Percentiles rank a stretch among this genome's conserved stretches.
These are phyloP conservation scores for Diatrype stigma DNA, from an alignment of 2,329 filamentous ascomycete species.

Conservation along the genomic window DNA sequence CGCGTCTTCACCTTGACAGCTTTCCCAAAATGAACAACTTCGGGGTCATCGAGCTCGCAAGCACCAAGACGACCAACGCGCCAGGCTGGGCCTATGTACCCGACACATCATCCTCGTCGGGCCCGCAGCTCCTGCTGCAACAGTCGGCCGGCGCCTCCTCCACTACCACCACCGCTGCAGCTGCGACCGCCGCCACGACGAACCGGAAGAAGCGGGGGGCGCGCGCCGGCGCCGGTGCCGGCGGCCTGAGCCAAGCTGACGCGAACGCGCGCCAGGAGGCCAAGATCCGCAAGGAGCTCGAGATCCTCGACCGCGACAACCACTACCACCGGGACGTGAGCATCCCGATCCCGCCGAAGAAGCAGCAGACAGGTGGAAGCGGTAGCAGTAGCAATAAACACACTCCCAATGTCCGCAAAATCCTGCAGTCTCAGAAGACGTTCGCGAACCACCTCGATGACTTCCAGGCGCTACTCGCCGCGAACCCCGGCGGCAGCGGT, in stretches of 20 bases:
- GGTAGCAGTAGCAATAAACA: constrained; percentile 48
- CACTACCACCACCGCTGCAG: constrained; percentile 17
- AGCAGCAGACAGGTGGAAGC: background rate
- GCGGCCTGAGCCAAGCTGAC: constrained; percentile 54
- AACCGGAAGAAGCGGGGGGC: constrained; percentile 74
- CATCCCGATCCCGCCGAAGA: constrained; percentile 62
- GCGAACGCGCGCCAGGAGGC: constrained; percentile 77
- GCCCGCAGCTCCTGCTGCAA: constrained; percentile 30
- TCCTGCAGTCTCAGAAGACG: constrained; percentile 75
- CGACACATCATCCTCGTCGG: constrained; percentile 58
- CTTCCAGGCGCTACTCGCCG: constrained; percentile 60
- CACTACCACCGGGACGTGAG: constrained; percentile 55
- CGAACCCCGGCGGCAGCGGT: constrained; percentile 12
- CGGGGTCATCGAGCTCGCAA: constrained; percentile 79
- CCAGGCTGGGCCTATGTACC: constrained; percentile 93
- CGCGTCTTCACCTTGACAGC: background rate
- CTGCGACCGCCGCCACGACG: constrained; percentile 19
- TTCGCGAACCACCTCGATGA: constrained; percentile 81
- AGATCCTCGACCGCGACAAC: constrained; percentile 78
- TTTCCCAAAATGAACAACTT: constrained; percentile 56
- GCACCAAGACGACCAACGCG: constrained; percentile 61
- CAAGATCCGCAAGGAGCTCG: constrained; percentile 75
- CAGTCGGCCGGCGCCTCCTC: too few species aligned
- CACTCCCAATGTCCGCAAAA: constrained; percentile 69
- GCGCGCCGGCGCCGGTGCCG: constrained; percentile 45